Conservation (phyloP, 352 stramenopile species). For the Globisporangium lucens region DNA sequence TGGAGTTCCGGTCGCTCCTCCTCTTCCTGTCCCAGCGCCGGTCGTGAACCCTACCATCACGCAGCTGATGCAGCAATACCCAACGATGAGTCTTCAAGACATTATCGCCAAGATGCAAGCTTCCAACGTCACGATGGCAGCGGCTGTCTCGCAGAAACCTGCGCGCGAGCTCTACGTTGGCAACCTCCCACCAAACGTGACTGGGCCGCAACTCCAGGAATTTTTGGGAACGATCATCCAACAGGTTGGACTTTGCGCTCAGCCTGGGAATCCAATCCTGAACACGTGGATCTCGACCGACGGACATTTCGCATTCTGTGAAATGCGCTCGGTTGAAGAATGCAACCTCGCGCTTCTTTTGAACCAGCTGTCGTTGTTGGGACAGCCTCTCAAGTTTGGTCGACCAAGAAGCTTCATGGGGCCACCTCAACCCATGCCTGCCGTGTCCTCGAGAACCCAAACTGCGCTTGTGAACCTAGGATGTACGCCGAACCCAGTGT, state of each 20-base stretch:
- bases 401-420: slow-evolving; percentile 81
- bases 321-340: slow-evolving; percentile 86
- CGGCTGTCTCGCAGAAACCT: slow-evolving; percentile 73
- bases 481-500: slow-evolving; percentile 75
- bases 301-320: slow-evolving; percentile 84
- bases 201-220: slow-evolving; percentile 78
- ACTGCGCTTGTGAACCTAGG: slow-evolving; percentile 79
- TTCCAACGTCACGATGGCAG: slow-evolving; percentile 69
- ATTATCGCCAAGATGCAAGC: slow-evolving; percentile 89
- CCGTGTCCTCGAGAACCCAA: slow-evolving; percentile 62
- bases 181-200: slow-evolving; percentile 82
- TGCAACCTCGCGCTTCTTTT: slow-evolving; percentile 83
- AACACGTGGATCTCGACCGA: slow-evolving; percentile 87
- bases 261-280: slow-evolving; percentile 79
- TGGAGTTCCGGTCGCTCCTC: slow-evolving; percentile 6
- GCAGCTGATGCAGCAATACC: slow-evolving; percentile 88
- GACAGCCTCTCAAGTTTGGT: slow-evolving; percentile 85
- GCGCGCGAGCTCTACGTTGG: slow-evolving; percentile 83
- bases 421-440: slow-evolving; percentile 72
- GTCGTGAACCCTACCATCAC: slow-evolving; percentile 78
- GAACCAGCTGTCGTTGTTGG: slow-evolving; percentile 77
- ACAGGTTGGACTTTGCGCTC: slow-evolving; percentile 72
- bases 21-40: slow-evolving; percentile 16
- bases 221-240: slow-evolving; percentile 87
- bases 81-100: slow-evolving; percentile 85